A percentile compares a stretch with the other conserved stretches of the same genome.
phyloP scores from a whole-genome alignment of 1,284 basidiomycete genomes.

The Melampsora americana region DNA sequence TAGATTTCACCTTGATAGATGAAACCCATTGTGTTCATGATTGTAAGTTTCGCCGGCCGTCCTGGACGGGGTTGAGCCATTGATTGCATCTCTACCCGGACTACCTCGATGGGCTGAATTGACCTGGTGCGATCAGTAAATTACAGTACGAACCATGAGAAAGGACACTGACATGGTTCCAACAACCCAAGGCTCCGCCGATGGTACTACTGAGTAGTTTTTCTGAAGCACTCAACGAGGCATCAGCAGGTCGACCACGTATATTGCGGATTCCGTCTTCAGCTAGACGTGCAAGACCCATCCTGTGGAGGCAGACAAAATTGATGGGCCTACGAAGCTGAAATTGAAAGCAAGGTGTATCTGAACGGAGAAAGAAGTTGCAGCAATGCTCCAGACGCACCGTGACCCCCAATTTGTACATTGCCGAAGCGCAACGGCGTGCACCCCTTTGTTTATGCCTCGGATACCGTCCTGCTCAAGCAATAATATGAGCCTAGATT shows the following conservation, averaged over 20 bases:
- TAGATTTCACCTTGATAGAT: conserved; percentile 33
- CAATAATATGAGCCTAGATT: not conserved
- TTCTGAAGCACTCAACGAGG: conserved; percentile 19
- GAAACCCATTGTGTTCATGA: conserved; percentile 40
- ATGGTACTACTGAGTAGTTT: conserved; percentile 38
- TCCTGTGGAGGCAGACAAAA: conserved; percentile 1
- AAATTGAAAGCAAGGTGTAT: not conserved
- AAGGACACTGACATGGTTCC: conserved; percentile 32
- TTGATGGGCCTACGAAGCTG: not conserved
- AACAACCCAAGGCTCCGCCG: conserved; percentile 36
- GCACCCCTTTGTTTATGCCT: conserved; percentile 42
- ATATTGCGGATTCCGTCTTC: conserved; percentile 33
- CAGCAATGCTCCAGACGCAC: not conserved
- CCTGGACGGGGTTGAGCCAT: conserved; percentile 30
- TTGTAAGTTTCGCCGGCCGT: conserved; percentile 35
- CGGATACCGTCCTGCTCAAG: conserved; percentile 33
- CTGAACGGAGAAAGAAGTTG: not conserved
- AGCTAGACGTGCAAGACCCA: conserved; percentile 39
- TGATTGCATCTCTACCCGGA: conserved; percentile 44
- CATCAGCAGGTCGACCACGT: conserved; percentile 7
- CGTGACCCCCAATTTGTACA: conserved; percentile 44
- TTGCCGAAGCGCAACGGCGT: conserved; percentile 41
- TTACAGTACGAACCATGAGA: not conserved
- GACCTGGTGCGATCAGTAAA: not conserved
- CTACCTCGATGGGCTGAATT: conserved; percentile 40